These are phyloP conservation scores for Diaporthe batatas DNA, from an alignment of 2,329 filamentous ascomycete species.

Conservation along the genomic window DNA sequence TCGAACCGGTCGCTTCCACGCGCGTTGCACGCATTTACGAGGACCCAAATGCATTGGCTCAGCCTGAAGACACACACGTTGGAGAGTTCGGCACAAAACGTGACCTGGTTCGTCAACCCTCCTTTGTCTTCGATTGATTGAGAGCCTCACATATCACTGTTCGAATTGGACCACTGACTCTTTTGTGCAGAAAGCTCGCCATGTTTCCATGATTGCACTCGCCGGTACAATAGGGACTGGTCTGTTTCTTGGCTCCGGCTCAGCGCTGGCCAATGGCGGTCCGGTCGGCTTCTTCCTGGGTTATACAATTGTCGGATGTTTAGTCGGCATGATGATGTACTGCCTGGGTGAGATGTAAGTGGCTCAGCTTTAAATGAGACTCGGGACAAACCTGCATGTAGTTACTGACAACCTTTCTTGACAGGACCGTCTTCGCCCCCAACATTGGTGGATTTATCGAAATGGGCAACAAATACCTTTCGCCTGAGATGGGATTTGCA, in stretches of 20 bases:
- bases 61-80: constrained; percentile 37
- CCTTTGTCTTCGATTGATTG: neutral
- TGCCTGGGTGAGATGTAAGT: constrained; percentile 68
- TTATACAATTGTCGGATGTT: constrained; percentile 68
- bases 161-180: neutral
- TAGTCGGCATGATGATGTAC: constrained; percentile 71
- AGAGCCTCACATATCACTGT: neutral
- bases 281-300: constrained; percentile 70
- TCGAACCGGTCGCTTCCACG: constrained; percentile 32
- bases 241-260: constrained; percentile 73
- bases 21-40: constrained; percentile 32
- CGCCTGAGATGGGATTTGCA: constrained; percentile 45
- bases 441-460: constrained; percentile 47
- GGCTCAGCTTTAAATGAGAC: neutral
- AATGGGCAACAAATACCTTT: constrained; percentile 46
- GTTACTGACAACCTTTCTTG: neutral
- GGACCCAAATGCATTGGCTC: constrained; percentile 34
- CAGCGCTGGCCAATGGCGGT: constrained; percentile 70
- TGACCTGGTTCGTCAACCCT: constrained; percentile 34
- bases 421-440: constrained; percentile 45
- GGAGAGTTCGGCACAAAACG: constrained; percentile 42
- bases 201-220: constrained; percentile 54
- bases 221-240: constrained; percentile 59
- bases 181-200: constrained; percentile 41
- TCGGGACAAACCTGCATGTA: too few relatives aligned